Conservation (phyloP, 2,329 filamentous ascomycete genomes). For the Teratosphaeria destructans region DNA sequence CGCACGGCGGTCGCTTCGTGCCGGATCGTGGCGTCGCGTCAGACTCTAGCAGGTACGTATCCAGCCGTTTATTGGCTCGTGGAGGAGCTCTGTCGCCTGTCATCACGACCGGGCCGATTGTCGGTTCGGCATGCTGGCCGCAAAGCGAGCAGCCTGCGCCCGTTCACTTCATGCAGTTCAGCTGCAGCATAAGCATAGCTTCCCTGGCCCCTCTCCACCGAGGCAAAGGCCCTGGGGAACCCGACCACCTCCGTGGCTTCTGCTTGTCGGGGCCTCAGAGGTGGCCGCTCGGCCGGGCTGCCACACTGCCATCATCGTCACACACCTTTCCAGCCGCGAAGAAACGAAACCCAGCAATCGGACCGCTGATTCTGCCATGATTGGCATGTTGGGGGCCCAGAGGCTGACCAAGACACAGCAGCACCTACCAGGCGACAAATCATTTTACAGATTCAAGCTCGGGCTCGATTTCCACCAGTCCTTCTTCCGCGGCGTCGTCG, state of each 20-base stretch:
- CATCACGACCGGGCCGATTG: neutral
- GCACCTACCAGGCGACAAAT: slow-evolving; percentile 42
- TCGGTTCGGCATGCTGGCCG: neutral
- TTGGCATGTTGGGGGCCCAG: neutral
- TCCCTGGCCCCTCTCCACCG: neutral
- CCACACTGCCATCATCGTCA: neutral
- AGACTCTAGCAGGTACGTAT: slow-evolving; percentile 45
- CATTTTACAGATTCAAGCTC: slow-evolving; percentile 47
- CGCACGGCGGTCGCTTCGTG: slow-evolving; percentile 37
- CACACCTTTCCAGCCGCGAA: neutral
- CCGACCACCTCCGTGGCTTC: neutral
- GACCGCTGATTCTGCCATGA: neutral
- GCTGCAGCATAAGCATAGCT: neutral
- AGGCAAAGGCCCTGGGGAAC: neutral
- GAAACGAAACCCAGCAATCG: neutral
- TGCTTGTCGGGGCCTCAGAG: neutral
- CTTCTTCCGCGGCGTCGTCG: slow-evolving; percentile 41
- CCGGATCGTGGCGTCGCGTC: slow-evolving; percentile 40
- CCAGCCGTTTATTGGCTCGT: slow-evolving; percentile 19
- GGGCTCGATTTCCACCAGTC: slow-evolving; percentile 44
- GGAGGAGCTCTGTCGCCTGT: slow-evolving; percentile 3
- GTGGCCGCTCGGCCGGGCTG: neutral
- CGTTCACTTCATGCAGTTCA: neutral
- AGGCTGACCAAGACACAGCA: slow-evolving; percentile 7
- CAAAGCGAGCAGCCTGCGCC: neutral